A percentile compares a stretch with the other conserved stretches of the same genome.
Evolutionary conservation across 345 rosid species (phyloP).

Genomic region (Sisymbrium irio): DNA sequence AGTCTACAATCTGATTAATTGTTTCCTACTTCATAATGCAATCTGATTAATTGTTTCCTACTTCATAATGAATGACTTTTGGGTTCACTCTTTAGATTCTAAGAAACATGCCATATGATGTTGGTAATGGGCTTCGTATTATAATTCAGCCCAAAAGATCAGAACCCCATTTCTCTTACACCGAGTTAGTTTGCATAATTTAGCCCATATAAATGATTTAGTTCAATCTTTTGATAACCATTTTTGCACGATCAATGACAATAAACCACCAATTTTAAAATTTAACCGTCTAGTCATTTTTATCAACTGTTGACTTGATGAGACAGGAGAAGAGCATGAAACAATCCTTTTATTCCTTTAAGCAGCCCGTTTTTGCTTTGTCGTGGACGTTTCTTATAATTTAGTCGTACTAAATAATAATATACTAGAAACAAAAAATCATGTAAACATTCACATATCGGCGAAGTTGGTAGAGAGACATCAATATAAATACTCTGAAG

Average conservation of each 20-base stretch:
- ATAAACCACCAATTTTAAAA: background rate
- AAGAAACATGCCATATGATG: no score
- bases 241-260: background rate
- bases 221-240: background rate
- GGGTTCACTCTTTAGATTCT: no score
- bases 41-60: no score
- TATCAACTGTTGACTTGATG: no score
- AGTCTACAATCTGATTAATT: no score
- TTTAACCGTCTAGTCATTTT: background rate
- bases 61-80: no score
- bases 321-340: background rate
- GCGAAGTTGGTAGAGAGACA: conserved; percentile 27
- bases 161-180: background rate
- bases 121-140: background rate
- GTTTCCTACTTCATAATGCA: no score
- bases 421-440: background rate
- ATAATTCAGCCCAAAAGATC: background rate
- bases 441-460: background rate
- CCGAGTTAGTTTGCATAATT: background rate
- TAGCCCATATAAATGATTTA: background rate
- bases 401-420: no score
- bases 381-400: no score
- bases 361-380: background rate
- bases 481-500: no score
- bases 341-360: background rate